phyloP scores from a whole-genome alignment of 306 rosid species.

The Rosa lucieae region DNA sequence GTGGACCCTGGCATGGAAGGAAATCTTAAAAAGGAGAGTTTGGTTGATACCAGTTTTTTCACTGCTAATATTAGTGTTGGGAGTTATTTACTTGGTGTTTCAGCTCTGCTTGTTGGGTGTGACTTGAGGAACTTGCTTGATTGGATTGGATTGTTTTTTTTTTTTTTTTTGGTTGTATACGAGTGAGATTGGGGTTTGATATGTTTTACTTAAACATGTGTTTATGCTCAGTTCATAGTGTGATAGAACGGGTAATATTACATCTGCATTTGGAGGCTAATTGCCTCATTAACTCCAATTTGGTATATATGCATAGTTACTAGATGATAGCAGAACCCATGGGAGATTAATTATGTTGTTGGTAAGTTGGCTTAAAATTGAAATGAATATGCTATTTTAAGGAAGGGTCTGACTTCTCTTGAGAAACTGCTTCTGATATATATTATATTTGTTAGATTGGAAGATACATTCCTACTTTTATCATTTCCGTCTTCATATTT shows the following conservation, averaged over 20 bases:
- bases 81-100: background rate
- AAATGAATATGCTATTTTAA: background rate
- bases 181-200: background rate
- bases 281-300: background rate
- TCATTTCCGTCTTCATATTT: no score
- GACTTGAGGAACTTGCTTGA: constrained; percentile 3
- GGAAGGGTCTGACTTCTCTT: background rate
- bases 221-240: background rate
- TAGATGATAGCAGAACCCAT: background rate
- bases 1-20: background rate
- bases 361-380: background rate
- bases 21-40: background rate
- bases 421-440: background rate
- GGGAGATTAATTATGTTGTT: background rate
- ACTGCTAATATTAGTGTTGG: background rate
- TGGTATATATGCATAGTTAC: background rate
- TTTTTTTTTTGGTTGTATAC: background rate
- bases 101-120: background rate
- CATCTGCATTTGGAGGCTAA: background rate
- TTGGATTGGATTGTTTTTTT: background rate
- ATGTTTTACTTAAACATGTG: background rate
- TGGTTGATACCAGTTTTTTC: background rate
- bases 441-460: no score
- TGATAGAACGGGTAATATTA: background rate
- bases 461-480: no score